A percentile compares a stretch with the other conserved stretches of the same genome.
These are phyloP conservation scores for Globisporangium yorkense DNA, from an alignment of 352 stramenopile genomes.

Conservation along the genomic window DNA sequence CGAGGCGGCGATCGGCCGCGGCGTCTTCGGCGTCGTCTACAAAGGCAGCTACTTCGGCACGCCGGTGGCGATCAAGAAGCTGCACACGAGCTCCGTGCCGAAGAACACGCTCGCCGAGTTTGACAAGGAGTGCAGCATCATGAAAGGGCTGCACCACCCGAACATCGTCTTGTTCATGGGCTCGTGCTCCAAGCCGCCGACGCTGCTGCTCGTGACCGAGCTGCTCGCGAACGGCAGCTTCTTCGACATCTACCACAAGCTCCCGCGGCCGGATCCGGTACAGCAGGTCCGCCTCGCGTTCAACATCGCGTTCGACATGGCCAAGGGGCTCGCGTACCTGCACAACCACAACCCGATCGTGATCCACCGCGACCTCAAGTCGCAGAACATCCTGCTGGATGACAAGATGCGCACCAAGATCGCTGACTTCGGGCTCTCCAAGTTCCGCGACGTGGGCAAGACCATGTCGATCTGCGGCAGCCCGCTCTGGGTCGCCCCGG, in stretches of 20 bases:
- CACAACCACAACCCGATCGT: slow-evolving; percentile 96
- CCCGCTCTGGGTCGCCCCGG: slow-evolving; percentile 73
- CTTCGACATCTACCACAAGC: slow-evolving; percentile 87
- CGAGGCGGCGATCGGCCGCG: slow-evolving; percentile 61
- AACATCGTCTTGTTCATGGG: slow-evolving; percentile 99
- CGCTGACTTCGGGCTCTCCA: slow-evolving; percentile 74
- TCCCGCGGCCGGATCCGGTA: slow-evolving; percentile 37
- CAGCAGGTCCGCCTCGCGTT: slow-evolving; percentile 65
- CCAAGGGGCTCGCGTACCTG: slow-evolving; percentile 94
- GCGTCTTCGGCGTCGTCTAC: slow-evolving; percentile 81
- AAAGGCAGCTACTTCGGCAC: slow-evolving; percentile 83
- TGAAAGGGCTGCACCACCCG: slow-evolving; percentile 91
- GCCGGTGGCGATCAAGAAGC: slow-evolving; percentile 79
- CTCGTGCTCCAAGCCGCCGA: slow-evolving; percentile 95
- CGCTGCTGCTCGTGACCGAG: slow-evolving; percentile 94
- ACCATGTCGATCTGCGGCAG: slow-evolving; percentile 84
- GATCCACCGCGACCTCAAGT: slow-evolving; percentile 93
- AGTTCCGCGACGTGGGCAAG: slow-evolving; percentile 83
- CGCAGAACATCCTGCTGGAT: slow-evolving; percentile 74
- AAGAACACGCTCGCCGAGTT: slow-evolving; percentile 83
- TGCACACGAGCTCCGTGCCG: slow-evolving; percentile 67
- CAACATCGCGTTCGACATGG: slow-evolving; percentile 86
- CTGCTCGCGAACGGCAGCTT: slow-evolving; percentile 82
- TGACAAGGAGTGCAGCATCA: slow-evolving; percentile 82
- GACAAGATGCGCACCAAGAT: slow-evolving; percentile 86